Evolutionary conservation across 1,139 yeast species (phyloP).

Genomic region (Pichia sp.): DNA sequence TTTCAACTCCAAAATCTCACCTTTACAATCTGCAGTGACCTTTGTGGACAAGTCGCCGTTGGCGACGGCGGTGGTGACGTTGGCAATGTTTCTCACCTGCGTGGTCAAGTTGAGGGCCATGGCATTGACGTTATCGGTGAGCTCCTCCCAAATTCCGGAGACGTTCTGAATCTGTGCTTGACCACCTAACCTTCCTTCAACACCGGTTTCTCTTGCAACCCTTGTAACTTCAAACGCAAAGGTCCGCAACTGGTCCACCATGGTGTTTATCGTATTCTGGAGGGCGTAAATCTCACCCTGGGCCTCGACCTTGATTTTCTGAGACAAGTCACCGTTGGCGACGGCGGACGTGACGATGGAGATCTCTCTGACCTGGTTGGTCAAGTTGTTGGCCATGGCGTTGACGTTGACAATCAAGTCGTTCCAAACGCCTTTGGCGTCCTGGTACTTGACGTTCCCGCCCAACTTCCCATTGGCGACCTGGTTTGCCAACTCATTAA

Average conservation of each 20-base stretch:
- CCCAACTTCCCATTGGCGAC: slow-evolving; percentile 88
- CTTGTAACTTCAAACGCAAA: slow-evolving; percentile 87
- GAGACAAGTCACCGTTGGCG: slow-evolving; percentile 72
- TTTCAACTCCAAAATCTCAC: slow-evolving; percentile 78
- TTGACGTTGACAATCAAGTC: slow-evolving; percentile 79
- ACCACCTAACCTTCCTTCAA: slow-evolving; percentile 81
- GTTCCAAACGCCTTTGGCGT: slow-evolving; percentile 80
- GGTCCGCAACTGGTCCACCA: slow-evolving; percentile 85
- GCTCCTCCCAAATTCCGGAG: slow-evolving; percentile 86
- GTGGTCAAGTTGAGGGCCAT: slow-evolving; percentile 86
- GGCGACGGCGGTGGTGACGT: slow-evolving; percentile 92
- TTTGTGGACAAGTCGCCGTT: slow-evolving; percentile 81
- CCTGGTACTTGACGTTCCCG: slow-evolving; percentile 70
- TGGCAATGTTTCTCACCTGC: slow-evolving; percentile 85
- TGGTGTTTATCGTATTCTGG: slow-evolving; percentile 75
- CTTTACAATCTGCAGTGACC: slow-evolving; percentile 86
- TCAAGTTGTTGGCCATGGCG: slow-evolving; percentile 81
- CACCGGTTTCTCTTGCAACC: slow-evolving; percentile 88
- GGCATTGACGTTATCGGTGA: slow-evolving; percentile 85
- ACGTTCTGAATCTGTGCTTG: slow-evolving; percentile 82
- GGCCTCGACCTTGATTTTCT: slow-evolving; percentile 78
- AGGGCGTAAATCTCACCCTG: slow-evolving; percentile 78
- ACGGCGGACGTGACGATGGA: slow-evolving; percentile 87
- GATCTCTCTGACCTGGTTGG: slow-evolving; percentile 80
- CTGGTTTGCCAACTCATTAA: slow-evolving; percentile 80